phyloP scores from a whole-genome alignment of 1,139 yeast species.

The Taiozyma onychis region DNA sequence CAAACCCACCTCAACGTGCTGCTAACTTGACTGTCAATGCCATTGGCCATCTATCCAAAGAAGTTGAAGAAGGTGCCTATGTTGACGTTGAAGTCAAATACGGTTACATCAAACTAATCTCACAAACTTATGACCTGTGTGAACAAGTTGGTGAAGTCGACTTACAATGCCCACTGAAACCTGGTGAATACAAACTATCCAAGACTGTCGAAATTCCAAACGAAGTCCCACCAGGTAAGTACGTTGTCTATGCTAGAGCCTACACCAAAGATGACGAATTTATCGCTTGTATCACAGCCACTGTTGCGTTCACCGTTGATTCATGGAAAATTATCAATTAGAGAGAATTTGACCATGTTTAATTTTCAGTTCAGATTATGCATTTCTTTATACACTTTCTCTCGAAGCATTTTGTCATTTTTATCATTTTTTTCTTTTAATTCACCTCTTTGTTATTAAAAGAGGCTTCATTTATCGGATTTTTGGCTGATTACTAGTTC shows the following conservation, averaged over 20 bases:
- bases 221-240: slow-evolving; percentile 96
- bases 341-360: not conserved
- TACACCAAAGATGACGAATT: slow-evolving; percentile 75
- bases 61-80: slow-evolving; percentile 77
- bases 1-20: slow-evolving; percentile 89
- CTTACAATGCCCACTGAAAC: slow-evolving; percentile 68
- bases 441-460: not conserved
- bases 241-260: slow-evolving; percentile 82
- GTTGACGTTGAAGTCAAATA: slow-evolving; percentile 90
- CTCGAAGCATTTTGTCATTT: not conserved
- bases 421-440: not conserved
- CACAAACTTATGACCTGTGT: slow-evolving; percentile 86
- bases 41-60: slow-evolving; percentile 50
- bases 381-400: slow-evolving; percentile 1
- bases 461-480: not conserved
- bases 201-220: slow-evolving; percentile 79
- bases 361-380: not conserved
- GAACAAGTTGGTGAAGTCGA: slow-evolving; percentile 82
- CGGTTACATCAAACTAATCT: slow-evolving; percentile 82
- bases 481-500: not conserved
- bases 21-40: slow-evolving; percentile 74
- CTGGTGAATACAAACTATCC: slow-evolving; percentile 60
- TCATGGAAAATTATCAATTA: slow-evolving; percentile 21
- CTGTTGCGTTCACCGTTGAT: slow-evolving; percentile 52
- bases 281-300: slow-evolving; percentile 82